These are phyloP conservation scores for Adansonia grandidieri DNA, from an alignment of 441 rosid genomes.

Conservation along the genomic window DNA sequence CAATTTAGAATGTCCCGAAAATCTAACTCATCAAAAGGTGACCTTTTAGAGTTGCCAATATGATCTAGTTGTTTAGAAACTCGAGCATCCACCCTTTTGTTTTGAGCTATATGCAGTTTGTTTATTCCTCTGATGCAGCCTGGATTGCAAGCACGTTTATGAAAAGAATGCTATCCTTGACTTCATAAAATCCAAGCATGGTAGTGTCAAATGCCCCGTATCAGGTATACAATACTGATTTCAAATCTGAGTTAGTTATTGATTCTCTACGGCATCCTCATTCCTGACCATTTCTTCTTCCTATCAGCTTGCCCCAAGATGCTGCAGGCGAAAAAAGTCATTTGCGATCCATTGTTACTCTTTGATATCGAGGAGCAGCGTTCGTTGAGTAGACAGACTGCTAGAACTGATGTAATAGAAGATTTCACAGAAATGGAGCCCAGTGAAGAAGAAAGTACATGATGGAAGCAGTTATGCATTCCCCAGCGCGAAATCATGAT, in stretches of 20 bases:
- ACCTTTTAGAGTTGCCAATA: background rate
- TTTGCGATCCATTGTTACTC: slow-evolving; percentile 64
- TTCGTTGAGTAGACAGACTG: slow-evolving; percentile 47
- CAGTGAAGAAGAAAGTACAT: slow-evolving; percentile 39
- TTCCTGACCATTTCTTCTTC: slow-evolving; percentile 9
- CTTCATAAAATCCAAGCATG: slow-evolving; percentile 44
- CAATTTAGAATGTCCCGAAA: slow-evolving; percentile 3
- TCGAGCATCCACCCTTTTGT: slow-evolving; percentile 19
- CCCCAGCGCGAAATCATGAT: background rate
- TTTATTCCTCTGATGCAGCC: slow-evolving; percentile 47
- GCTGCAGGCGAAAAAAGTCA: slow-evolving; percentile 51
- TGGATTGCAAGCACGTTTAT: slow-evolving; percentile 86
- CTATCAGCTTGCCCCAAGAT: slow-evolving; percentile 71
- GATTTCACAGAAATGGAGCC: slow-evolving; percentile 61
- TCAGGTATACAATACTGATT: slow-evolving; percentile 54
- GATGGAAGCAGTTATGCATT: slow-evolving; percentile 14
- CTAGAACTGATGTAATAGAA: slow-evolving; percentile 55
- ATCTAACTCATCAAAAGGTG: background rate
- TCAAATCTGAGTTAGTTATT: background rate
- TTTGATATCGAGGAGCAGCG: slow-evolving; percentile 78
- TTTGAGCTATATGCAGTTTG: background rate
- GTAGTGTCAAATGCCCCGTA: slow-evolving; percentile 59
- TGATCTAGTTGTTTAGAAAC: slow-evolving; percentile 11
- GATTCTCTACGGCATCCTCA: background rate
- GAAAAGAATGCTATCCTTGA: slow-evolving; percentile 60